These are phyloP conservation scores for Rossbeevera mucosa DNA, from an alignment of 768 basidiomycete species.

Conservation along the genomic window DNA sequence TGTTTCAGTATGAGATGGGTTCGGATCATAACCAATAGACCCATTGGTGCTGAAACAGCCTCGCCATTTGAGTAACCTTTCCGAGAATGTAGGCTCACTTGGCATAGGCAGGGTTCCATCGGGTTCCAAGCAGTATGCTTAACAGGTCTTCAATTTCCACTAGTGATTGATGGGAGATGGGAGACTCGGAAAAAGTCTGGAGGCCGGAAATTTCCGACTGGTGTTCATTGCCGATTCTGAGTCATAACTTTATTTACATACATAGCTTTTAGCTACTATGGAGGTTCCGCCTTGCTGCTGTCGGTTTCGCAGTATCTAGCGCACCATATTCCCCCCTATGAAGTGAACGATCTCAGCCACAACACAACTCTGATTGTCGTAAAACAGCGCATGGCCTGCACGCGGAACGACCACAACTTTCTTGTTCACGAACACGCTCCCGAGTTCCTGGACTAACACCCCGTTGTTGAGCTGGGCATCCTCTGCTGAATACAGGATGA, in stretches of 20 bases:
- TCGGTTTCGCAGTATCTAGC: not conserved
- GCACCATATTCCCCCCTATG: not conserved
- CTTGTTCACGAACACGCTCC: not conserved
- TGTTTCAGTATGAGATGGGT: no score
- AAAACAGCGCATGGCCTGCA: constrained; percentile 1
- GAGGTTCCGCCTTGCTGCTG: no score
- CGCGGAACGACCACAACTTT: not conserved
- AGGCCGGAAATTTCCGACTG: not conserved
- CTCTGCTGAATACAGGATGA: not conserved
- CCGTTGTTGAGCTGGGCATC: constrained; percentile 3
- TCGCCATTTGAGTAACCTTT: no score
- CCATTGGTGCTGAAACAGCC: no score
- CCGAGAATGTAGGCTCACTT: no score
- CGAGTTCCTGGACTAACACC: not conserved
- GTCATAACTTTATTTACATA: not conserved
- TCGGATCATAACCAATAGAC: no score
- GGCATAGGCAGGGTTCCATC: no score
- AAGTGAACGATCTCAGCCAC: constrained; percentile 4
- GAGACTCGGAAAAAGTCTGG: no score
- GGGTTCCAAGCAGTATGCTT: no score
- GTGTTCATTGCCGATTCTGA: not conserved
- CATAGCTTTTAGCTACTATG: no score
- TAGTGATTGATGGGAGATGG: no score
- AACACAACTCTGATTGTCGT: not conserved
- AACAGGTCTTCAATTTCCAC: no score